Percentiles rank a stretch among this genome's conserved stretches.
phyloP scores from a whole-genome alignment of 176 grass and related monocot genomes.

The Ensete glaucum region DNA sequence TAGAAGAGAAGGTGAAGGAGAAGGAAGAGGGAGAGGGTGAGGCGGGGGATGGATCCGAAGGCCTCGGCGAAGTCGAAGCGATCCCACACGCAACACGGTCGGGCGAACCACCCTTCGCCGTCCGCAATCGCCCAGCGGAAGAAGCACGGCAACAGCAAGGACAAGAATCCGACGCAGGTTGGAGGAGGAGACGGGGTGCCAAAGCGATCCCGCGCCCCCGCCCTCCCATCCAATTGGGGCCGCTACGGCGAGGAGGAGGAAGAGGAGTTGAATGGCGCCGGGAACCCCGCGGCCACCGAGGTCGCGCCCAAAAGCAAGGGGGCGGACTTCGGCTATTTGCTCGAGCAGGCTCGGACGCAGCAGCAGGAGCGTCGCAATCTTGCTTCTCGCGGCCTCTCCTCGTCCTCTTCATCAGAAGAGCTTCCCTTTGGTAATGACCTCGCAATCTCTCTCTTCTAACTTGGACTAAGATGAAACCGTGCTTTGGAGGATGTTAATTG shows the following conservation, averaged over 20 bases:
- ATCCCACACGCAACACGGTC: constrained; percentile 63
- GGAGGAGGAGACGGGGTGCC: constrained; percentile 8
- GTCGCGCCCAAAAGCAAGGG: constrained; percentile 68
- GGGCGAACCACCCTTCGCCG: constrained; percentile 49
- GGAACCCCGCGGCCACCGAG: constrained; percentile 12
- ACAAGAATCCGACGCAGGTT: constrained; percentile 31
- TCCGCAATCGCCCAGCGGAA: constrained; percentile 51
- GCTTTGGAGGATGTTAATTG: not conserved
- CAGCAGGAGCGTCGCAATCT: constrained; percentile 26
- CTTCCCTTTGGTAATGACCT: constrained; percentile 29
- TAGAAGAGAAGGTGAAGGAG: not conserved
- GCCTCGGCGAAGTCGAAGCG: constrained; percentile 79
- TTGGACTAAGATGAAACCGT: not conserved
- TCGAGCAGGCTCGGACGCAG: constrained; percentile 61
- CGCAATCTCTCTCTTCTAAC: not conserved
- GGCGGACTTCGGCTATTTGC: constrained; percentile 56
- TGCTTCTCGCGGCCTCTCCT: not conserved
- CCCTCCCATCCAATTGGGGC: constrained; percentile 78
- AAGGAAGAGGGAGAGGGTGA: not conserved
- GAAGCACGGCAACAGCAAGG: constrained; percentile 21
- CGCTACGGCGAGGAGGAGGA: constrained; percentile 45
- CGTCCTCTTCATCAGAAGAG: constrained; percentile 25
- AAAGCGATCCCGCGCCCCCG: constrained; percentile 10
- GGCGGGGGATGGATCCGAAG: constrained; percentile 69
- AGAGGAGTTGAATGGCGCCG: constrained; percentile 3